A percentile compares a stretch with the other conserved stretches of the same genome.
Conservation (phyloP, 768 basidiomycete species). For the Trametes coccinea region DNA sequence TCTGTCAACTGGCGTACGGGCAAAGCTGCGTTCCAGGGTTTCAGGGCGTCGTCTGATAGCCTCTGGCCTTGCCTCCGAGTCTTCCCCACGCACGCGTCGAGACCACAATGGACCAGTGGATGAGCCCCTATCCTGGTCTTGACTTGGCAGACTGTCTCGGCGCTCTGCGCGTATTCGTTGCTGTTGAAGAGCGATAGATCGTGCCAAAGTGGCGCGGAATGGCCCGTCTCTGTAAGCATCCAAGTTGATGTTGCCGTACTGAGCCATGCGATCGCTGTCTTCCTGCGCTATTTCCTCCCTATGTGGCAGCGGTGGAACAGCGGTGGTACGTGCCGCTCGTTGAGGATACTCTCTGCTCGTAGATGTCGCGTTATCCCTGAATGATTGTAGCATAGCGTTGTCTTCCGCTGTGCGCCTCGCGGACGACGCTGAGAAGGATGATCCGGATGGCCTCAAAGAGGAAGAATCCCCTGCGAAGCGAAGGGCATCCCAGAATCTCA, state of each 20-base stretch:
- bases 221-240: conserved; percentile 32
- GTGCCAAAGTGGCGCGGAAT: conserved; percentile 30
- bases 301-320: background rate
- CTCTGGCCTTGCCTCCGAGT: too few relatives aligned
- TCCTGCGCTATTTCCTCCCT: background rate
- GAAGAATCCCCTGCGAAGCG: too few relatives aligned
- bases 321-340: background rate
- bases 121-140: background rate
- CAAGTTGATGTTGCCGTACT: conserved; percentile 20
- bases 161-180: background rate
- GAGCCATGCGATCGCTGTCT: background rate
- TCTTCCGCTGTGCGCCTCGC: conserved; percentile 2
- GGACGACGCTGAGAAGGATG: background rate
- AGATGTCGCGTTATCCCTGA: background rate
- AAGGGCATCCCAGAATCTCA: background rate
- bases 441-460: background rate
- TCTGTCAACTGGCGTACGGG: too few relatives aligned
- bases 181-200: conserved; percentile 21
- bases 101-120: background rate
- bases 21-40: too few relatives aligned
- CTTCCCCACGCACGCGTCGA: background rate
- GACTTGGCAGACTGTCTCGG: background rate
- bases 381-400: conserved; percentile 13
- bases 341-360: background rate
- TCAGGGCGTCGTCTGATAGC: too few relatives aligned